A percentile compares a stretch with the other conserved stretches of the same genome.
These are phyloP conservation scores for Cercospora sp. DNA, from an alignment of 2,329 filamentous ascomycete genomes.

Conservation along the genomic window DNA sequence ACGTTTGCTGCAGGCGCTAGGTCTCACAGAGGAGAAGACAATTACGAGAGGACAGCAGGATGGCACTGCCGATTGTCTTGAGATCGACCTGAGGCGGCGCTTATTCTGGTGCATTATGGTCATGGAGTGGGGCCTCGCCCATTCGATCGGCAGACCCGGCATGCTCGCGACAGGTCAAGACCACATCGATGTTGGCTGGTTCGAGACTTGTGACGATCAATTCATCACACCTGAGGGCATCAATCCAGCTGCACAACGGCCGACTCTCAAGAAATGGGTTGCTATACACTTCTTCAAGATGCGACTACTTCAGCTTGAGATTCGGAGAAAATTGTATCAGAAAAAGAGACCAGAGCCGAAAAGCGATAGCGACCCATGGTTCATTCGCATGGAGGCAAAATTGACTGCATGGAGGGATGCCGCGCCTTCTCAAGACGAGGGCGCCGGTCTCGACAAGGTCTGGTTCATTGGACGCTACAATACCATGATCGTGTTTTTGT, in stretches of 20 bases:
- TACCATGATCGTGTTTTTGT: conserved; percentile 84
- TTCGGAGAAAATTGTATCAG: conserved; percentile 81
- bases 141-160: conserved; percentile 83
- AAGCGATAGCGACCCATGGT: conserved; percentile 85
- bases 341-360: conserved; percentile 75
- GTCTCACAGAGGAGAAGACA: conserved; percentile 84
- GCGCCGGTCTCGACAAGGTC: conserved; percentile 68
- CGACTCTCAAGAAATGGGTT: conserved; percentile 80
- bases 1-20: conserved; percentile 84
- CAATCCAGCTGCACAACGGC: conserved; percentile 61
- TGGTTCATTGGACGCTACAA: conserved; percentile 72
- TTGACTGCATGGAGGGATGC: conserved; percentile 77
- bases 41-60: conserved; percentile 66
- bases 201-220: conserved; percentile 76
- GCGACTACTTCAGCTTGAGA: conserved; percentile 83
- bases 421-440: conserved; percentile 69
- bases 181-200: conserved; percentile 81
- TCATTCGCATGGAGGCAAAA: conserved; percentile 73
- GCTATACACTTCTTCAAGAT: conserved; percentile 94
- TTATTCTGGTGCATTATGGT: conserved; percentile 84
- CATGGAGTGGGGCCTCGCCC: conserved; percentile 86
- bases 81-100: conserved; percentile 85
- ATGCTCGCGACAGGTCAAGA: conserved; percentile 81
- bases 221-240: conserved; percentile 80
- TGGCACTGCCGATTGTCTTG: conserved; percentile 65